A percentile compares a stretch with the other conserved stretches of the same genome.
Evolutionary conservation across 305 asterid genomes (phyloP).

Genomic region (Stenogyne calaminthoides): DNA sequence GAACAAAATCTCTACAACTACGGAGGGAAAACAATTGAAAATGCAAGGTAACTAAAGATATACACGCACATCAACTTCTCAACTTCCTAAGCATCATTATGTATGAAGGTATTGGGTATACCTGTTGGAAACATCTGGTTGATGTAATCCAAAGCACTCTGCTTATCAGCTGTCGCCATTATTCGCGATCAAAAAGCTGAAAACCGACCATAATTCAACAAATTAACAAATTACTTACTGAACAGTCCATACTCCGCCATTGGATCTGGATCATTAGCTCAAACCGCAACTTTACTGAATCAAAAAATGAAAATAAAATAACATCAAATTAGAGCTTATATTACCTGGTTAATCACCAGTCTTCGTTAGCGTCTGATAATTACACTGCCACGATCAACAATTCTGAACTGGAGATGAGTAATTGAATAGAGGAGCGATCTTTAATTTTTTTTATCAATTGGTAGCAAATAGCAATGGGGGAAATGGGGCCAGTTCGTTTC

Average conservation of each 20-base stretch:
- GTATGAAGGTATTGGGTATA: slow-evolving; percentile 21
- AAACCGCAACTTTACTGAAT: slow-evolving; percentile 29
- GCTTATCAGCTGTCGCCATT: slow-evolving; percentile 76
- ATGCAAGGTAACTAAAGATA: background rate
- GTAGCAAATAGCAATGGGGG: background rate
- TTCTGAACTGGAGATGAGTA: slow-evolving; percentile 6
- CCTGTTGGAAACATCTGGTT: slow-evolving; percentile 99
- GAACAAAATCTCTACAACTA: slow-evolving; percentile 17
- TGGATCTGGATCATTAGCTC: slow-evolving; percentile 40
- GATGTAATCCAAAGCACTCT: slow-evolving; percentile 94
- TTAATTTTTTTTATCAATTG: background rate
- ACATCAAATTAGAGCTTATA: slow-evolving; percentile 10
- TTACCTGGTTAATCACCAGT: slow-evolving; percentile 36
- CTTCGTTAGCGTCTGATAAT: slow-evolving; percentile 18
- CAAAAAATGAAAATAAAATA: slow-evolving; percentile 11
- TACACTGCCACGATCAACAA: slow-evolving; percentile 24
- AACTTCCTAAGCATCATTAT: slow-evolving; percentile 10
- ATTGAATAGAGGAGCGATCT: slow-evolving; percentile 10
- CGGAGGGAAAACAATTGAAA: background rate
- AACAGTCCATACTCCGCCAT: slow-evolving; percentile 24
- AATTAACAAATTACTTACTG: slow-evolving; percentile 23
- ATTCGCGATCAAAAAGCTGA: slow-evolving; percentile 31
- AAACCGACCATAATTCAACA: slow-evolving; percentile 26
- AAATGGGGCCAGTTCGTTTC: slow-evolving; percentile 24
- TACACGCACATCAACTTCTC: slow-evolving; percentile 9